Evolutionary conservation across 169 alveolate species (phyloP).

Genomic region (Eimeria mitis): DNA sequence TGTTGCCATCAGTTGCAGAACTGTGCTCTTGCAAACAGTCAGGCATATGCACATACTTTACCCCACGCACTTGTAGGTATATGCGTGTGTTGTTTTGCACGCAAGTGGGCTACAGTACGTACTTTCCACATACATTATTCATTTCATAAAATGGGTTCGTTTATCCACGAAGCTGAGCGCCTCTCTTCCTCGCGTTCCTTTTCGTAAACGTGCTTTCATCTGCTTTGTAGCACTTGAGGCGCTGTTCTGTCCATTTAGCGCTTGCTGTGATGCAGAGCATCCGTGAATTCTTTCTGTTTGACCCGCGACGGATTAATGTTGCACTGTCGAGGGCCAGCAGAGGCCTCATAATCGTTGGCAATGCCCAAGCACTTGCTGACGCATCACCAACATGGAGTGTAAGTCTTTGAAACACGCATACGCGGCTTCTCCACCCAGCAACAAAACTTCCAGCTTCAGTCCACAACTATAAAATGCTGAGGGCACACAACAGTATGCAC

Average conservation of each 20-base stretch:
- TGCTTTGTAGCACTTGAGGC: background rate
- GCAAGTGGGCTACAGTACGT: background rate
- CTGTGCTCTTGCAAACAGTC: background rate
- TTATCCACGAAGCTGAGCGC: background rate
- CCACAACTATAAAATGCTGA: background rate
- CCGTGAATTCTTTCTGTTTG: conserved; percentile 43
- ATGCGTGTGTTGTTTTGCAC: background rate
- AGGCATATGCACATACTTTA: too few species aligned
- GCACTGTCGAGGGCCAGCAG: conserved; percentile 72
- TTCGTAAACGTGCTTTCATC: background rate
- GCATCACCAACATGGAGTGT: conserved; percentile 70
- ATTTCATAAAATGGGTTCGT: background rate
- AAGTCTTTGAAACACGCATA: background rate
- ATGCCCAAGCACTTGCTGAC: conserved; percentile 47
- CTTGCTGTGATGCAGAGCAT: background rate
- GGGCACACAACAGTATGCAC: background rate
- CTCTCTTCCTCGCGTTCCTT: background rate
- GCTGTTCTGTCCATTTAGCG: background rate
- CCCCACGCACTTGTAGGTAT: too few species aligned
- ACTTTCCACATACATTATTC: background rate
- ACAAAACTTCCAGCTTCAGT: background rate
- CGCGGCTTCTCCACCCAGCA: background rate
- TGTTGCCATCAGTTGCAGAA: background rate
- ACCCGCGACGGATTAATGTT: conserved; percentile 71
- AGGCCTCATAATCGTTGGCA: conserved; percentile 61